Evolutionary conservation across 2,329 filamentous ascomycete genomes (phyloP).

Genomic region (Biscogniauxia mediterranea): DNA sequence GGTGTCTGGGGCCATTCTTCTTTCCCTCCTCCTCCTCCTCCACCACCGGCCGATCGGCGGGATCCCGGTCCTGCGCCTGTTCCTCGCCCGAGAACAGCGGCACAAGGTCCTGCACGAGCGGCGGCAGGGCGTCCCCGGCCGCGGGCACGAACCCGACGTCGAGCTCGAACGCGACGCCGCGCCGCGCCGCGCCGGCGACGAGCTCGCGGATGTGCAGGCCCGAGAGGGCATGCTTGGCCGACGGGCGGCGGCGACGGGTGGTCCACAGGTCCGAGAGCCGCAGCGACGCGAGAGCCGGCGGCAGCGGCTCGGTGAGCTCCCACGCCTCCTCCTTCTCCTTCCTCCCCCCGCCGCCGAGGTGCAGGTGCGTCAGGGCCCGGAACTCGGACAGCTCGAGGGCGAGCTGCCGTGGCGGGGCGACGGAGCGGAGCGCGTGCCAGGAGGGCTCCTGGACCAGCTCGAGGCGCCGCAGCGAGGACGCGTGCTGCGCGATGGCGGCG

Average conservation of each 20-base stretch:
- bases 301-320: not conserved
- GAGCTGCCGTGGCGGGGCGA: not conserved
- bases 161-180: not conserved
- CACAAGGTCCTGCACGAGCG: not conserved
- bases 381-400: not conserved
- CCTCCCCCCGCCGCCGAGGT: no score
- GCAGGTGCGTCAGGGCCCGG: not conserved
- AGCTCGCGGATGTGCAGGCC: not conserved
- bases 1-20: no score
- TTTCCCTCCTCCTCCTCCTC: no score
- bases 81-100: not conserved
- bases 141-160: not conserved
- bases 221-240: not conserved
- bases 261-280: not conserved
- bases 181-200: not conserved
- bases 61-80: no score
- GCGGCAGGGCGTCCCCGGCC: no score
- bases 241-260: no score
- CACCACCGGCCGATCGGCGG: no score
- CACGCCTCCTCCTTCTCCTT: not conserved
- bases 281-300: not conserved
- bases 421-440: not conserved
- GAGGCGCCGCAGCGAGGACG: not conserved
- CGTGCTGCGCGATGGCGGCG: not conserved
- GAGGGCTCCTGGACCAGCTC: no score